phyloP scores from a whole-genome alignment of 805 yeast genomes.

The Starmerella tilneyi region DNA sequence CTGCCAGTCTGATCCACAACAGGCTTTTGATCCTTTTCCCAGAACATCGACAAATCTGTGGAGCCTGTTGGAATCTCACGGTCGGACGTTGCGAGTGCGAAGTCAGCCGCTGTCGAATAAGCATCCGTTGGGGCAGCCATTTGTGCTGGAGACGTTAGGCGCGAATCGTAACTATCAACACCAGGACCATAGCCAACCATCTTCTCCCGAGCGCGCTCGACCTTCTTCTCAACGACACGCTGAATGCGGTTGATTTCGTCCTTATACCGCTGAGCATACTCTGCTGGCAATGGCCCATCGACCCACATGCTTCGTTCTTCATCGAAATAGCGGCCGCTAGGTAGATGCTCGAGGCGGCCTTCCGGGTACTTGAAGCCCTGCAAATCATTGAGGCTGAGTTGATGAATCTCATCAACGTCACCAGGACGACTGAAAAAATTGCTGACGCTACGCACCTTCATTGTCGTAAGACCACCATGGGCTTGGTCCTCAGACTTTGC shows the following conservation, averaged over 20 bases:
- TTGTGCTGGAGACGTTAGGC: neutral
- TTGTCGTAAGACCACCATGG: conserved; percentile 15
- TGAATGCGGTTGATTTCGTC: conserved; percentile 17
- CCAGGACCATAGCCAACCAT: neutral
- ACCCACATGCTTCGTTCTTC: conserved; percentile 20
- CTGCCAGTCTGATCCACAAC: neutral
- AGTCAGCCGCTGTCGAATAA: conserved; percentile 7
- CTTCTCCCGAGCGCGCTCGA: conserved; percentile 12
- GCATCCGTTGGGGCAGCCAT: neutral
- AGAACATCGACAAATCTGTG: neutral
- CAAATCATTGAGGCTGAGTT: conserved; percentile 15
- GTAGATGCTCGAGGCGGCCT: conserved; percentile 15
- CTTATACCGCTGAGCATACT: conserved; percentile 14
- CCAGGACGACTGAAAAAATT: conserved; percentile 7
- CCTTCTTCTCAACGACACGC: conserved; percentile 15
- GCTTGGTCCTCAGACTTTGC: conserved; percentile 13
- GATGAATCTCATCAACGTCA: conserved; percentile 13
- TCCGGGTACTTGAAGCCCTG: conserved; percentile 19
- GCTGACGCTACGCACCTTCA: conserved; percentile 13
- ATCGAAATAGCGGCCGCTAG: conserved; percentile 19
- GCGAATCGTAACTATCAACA: neutral
- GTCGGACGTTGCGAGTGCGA: conserved; percentile 7
- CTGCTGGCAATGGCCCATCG: conserved; percentile 17
- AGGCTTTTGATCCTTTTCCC: conserved; percentile 3
- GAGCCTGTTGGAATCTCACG: neutral